These are phyloP conservation scores for Pichia sp. DNA, from an alignment of 1,139 yeast genomes.

Conservation along the genomic window DNA sequence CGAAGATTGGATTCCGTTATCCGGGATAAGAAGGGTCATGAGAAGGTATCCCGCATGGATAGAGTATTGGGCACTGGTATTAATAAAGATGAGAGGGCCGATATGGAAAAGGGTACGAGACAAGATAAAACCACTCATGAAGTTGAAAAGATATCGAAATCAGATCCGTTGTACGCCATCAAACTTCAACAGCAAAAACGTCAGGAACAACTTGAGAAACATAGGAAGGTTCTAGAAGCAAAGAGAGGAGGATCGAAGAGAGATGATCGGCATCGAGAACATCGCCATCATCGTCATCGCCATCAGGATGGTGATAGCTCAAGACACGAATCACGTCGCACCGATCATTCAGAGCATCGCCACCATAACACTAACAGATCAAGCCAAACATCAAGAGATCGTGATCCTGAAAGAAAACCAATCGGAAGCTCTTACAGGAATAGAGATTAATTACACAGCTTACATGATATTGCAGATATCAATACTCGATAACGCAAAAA, in stretches of 20 bases:
- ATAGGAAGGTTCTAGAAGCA: slow-evolving; percentile 5
- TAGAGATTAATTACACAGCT: slow-evolving; percentile 2
- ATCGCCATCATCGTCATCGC: no score
- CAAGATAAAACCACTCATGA: not conserved
- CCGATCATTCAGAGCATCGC: no score
- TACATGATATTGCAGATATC: not conserved
- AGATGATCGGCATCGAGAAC: no score
- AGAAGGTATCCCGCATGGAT: slow-evolving; percentile 11
- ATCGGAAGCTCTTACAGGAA: no score
- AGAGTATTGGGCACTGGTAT: slow-evolving; percentile 16
- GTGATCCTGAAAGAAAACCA: slow-evolving; percentile 7
- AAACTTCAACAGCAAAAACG: slow-evolving; percentile 31
- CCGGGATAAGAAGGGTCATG: slow-evolving; percentile 5
- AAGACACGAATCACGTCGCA: no score
- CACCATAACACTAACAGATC: no score
- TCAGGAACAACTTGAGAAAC: slow-evolving; percentile 13
- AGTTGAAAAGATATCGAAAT: slow-evolving; percentile 22
- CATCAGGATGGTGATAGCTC: no score
- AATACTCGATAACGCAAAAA: slow-evolving; percentile 36
- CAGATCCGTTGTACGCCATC: slow-evolving; percentile 53
- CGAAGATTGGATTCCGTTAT: slow-evolving; percentile 36
- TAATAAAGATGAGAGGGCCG: slow-evolving; percentile 14
- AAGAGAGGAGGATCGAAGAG: no score
- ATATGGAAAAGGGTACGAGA: no score
- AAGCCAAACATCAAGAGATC: slow-evolving; percentile 5